Evolutionary conservation across 176 grass and related monocot species (phyloP).

Genomic region (Phoenix dactylifera): DNA sequence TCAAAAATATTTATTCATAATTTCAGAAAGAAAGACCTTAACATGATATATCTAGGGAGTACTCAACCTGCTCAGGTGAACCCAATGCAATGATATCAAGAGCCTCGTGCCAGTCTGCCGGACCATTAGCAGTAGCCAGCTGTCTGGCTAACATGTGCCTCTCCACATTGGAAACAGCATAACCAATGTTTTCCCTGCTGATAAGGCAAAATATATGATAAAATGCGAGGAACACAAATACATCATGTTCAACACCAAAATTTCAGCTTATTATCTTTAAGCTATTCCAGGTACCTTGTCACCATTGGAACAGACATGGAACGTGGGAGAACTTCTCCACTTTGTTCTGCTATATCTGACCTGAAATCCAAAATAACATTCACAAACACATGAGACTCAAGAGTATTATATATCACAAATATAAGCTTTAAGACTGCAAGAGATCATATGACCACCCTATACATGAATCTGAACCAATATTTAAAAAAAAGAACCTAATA

Average conservation of each 20-base stretch:
- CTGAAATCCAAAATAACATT: constrained; percentile 28
- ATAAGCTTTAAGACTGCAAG: too few relatives aligned
- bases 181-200: constrained; percentile 65
- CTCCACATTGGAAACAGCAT: constrained; percentile 58
- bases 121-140: constrained; percentile 41
- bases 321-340: constrained; percentile 55
- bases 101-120: constrained; percentile 91
- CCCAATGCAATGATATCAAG: constrained; percentile 87
- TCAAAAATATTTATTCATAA: too few relatives aligned
- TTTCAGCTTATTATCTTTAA: neutral
- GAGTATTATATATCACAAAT: too few relatives aligned
- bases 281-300: constrained; percentile 36
- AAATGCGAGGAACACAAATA: too few relatives aligned
- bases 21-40: too few relatives aligned
- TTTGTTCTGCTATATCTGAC: constrained; percentile 73
- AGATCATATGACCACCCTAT: too few relatives aligned
- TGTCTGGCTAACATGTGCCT: constrained; percentile 51
- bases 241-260: too few relatives aligned
- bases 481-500: too few relatives aligned
- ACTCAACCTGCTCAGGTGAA: constrained; percentile 71
- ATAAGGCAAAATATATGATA: neutral
- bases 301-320: constrained; percentile 53
- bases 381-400: neutral
- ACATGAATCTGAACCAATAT: too few relatives aligned
- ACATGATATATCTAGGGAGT: constrained; percentile 1